Percentiles rank a stretch among this genome's conserved stretches.
These are phyloP conservation scores for Cryptococcus wingfieldii DNA, from an alignment of 1,284 basidiomycete genomes.

Conservation along the genomic window DNA sequence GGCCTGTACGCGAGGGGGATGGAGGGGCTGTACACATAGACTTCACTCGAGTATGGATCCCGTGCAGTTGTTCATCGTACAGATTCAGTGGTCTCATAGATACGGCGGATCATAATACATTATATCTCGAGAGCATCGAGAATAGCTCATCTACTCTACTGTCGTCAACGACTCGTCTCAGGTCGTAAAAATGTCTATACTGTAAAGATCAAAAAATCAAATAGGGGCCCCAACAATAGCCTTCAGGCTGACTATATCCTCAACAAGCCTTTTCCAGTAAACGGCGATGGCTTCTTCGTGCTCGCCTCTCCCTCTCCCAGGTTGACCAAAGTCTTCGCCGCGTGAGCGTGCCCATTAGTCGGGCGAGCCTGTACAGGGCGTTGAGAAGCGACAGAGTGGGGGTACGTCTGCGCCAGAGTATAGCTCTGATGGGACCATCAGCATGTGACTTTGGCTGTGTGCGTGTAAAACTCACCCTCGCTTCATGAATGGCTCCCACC, in stretches of 20 bases:
- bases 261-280: constrained; percentile 32
- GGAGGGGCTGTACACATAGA: neutral
- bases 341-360: neutral
- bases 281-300: constrained; percentile 12
- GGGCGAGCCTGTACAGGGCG: neutral
- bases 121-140: no score
- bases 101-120: no score
- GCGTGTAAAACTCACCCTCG: constrained; percentile 22
- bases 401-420: constrained; percentile 8
- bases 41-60: no score
- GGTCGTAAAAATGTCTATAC: no score
- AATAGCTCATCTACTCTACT: no score
- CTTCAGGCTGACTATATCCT: constrained; percentile 15
- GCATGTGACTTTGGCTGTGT: neutral
- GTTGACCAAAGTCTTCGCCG: constrained; percentile 2
- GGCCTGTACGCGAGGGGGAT: neutral
- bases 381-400: constrained; percentile 4
- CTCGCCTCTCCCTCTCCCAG: neutral
- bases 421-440: constrained; percentile 2
- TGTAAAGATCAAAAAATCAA: no score
- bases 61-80: no score
- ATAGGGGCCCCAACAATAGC: no score
- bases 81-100: no score
- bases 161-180: no score
- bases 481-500: constrained; percentile 31